These are phyloP conservation scores for Leccinum imitatum DNA, from an alignment of 768 basidiomycete species.

Conservation along the genomic window DNA sequence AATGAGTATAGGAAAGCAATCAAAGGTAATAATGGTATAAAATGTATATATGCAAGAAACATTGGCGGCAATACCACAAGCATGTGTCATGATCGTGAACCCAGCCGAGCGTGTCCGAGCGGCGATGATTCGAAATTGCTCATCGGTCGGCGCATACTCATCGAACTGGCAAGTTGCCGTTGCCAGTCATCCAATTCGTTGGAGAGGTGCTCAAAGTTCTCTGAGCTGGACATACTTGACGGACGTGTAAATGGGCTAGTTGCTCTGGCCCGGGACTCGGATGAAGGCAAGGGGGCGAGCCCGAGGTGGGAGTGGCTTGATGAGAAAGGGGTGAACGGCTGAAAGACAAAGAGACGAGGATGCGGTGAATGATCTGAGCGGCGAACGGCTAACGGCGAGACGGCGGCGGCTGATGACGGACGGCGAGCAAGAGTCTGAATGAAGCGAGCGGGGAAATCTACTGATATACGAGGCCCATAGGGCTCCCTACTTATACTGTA, in stretches of 20 bases:
- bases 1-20: slow-evolving; percentile 42
- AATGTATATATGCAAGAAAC: slow-evolving; percentile 36
- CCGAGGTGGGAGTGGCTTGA: too few species aligned
- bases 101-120: slow-evolving; percentile 54
- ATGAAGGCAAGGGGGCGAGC: too few species aligned
- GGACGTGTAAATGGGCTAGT: slow-evolving; percentile 32
- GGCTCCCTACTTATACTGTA: too few species aligned
- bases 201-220: slow-evolving; percentile 79
- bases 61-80: slow-evolving; percentile 12
- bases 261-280: too few species aligned
- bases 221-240: slow-evolving; percentile 77
- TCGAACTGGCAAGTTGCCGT: slow-evolving; percentile 76
- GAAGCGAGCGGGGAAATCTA: too few species aligned
- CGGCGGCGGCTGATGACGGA: too few species aligned
- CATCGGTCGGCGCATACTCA: slow-evolving; percentile 68
- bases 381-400: too few species aligned
- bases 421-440: too few species aligned
- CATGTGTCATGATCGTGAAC: slow-evolving; percentile 49
- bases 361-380: too few species aligned
- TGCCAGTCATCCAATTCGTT: slow-evolving; percentile 87
- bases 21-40: slow-evolving; percentile 35
- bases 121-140: slow-evolving; percentile 69
- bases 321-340: too few species aligned
- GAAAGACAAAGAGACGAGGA: too few species aligned
- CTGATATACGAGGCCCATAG: too few species aligned